Evolutionary conservation across 2,329 filamentous ascomycete species (phyloP), one percentile per base, ranked within the genome.

Genomic region (Arthrobotrys sphaeroides): DNA sequence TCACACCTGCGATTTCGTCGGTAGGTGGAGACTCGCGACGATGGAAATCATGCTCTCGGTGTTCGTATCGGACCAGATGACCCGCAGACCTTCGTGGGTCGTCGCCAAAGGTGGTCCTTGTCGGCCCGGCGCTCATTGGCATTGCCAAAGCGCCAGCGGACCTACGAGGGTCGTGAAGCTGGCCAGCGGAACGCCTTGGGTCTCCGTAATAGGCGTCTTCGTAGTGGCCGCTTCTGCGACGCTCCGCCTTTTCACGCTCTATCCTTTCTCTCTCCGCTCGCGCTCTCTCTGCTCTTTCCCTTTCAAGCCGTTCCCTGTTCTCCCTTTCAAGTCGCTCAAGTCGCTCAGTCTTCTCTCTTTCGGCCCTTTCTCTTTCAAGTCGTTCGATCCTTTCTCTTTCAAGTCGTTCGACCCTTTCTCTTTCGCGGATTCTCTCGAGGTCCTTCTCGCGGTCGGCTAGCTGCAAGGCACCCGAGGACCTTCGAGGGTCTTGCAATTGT

Each of bases 401-500:
- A 22, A 22, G 13, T 22, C 45, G 40, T 24, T 65, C 43, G 61
- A 12, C 38, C 0, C 24, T 18, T n/a, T 65, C 43, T 26, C 31
- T 38, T 16, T 28, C 59, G 22, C 61, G 18, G 36, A 28, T 36
- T 60, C 55, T 42, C 42, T 70, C 66, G 26, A 57, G 38, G 18
- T 68, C 64, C 12, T 26, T 57, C 51, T 65, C 61, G 9, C 45
- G 51, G 18, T 64, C 55, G 28, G 13, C 16, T 16, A 73, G 59
- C 16, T 62, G 51, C 5, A 73, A 18, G 9, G 61, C 61, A 45
- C 69, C 69, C 0, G 61, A 45, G 9, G 69, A 73, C 55, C 51
- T 73, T 40, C 69, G 69, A 55, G 69, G 61, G 26, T 73, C 62
- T 28, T 49, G 40, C 69, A 73, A 66, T 40, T 73, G 69, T n/a